Evolutionary conservation across 2,329 filamentous ascomycete species (phyloP), one percentile per base, ranked within the genome.

Genomic region (Trichoderma sp.): DNA sequence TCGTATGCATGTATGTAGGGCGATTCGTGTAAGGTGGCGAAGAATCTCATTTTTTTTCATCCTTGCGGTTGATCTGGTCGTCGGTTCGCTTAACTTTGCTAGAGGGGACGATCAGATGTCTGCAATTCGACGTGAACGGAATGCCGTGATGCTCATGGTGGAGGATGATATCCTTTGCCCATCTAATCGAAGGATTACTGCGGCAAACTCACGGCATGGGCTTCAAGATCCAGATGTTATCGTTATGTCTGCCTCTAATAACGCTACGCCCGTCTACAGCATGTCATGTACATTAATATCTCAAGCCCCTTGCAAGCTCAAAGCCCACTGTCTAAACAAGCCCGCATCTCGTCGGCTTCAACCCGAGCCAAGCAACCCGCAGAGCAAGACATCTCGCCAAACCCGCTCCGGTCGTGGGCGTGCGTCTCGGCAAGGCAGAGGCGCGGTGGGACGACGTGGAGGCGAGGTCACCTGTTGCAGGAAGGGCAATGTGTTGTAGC

Each of bases 391-490:
- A 52, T 12, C 30, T 14, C 50, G 3, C 28, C 26, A 14, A 14
- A 7, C 50, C 5, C 19, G n/a, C 15, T 17, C 41, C 14, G 41
- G 41, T 28, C 26, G 30, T 24, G 47, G 58, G 21, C 52, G 45
- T 45, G 39, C 44, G 50, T 63, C 59, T 63, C 50, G 50, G 50
- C 12, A 62, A 39, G 59, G 59, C 39, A 50, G 21, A 45, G 50
- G 41, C 26, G 54, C 45, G 26, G 59, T 63, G 50, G 59, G 50
- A 63, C 50, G 59, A 47, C 59, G 54, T 63, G 48, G 59, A 45
- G 48, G 50, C 41, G 28, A n/a, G 59, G 59, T 63, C 59, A 63
- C 41, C 59, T 63, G 59, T 55, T 55, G 48, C 41, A 44, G 50
- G 10, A 51, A 54, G 7, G 24, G 10, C 50, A 45, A 24, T 24